These are phyloP conservation scores for Tuber brumale DNA, from an alignment of 495 filamentous ascomycete species.

Conservation along the genomic window DNA sequence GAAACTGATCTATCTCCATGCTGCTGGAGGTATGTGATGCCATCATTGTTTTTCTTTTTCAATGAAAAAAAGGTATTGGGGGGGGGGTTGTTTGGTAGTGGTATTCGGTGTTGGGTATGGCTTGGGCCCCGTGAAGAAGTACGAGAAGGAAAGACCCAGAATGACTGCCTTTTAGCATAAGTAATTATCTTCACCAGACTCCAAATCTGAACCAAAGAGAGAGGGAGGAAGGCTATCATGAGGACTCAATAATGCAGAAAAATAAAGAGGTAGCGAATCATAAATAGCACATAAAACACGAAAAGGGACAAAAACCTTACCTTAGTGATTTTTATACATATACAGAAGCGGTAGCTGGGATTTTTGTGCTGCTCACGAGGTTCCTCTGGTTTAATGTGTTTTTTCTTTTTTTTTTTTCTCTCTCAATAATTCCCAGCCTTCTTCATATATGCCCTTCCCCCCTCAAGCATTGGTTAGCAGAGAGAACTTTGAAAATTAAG, in stretches of 20 bases:
- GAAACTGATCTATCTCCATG: slow-evolving; percentile 2
- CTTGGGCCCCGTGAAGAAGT: slow-evolving; percentile 1
- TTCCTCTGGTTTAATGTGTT: background rate
- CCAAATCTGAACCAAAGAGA: background rate
- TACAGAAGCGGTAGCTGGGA: background rate
- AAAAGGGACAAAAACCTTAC: slow-evolving; percentile 4
- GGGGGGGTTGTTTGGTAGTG: background rate
- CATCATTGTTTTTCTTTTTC: slow-evolving; percentile 2
- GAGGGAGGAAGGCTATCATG: slow-evolving; percentile 1
- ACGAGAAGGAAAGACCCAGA: background rate
- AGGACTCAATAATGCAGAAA: slow-evolving; percentile 5
- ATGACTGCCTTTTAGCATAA: slow-evolving; percentile 2
- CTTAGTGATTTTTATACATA: background rate
- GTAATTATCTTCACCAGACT: background rate
- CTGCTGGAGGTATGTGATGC: slow-evolving; percentile 4
- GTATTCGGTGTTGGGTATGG: background rate
- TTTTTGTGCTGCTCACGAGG: background rate
- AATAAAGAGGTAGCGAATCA: slow-evolving; percentile 7
- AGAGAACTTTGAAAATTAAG: background rate
- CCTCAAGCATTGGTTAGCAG: background rate
- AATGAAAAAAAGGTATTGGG: background rate
- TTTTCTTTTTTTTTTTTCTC: background rate
- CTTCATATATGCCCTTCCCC: slow-evolving; percentile 2
- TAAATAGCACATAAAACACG: background rate
- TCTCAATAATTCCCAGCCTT: background rate